A percentile compares a stretch with the other conserved stretches of the same genome.
Conservation (phyloP, 352 stramenopile genomes). For the Pythium scleroteichum region DNA sequence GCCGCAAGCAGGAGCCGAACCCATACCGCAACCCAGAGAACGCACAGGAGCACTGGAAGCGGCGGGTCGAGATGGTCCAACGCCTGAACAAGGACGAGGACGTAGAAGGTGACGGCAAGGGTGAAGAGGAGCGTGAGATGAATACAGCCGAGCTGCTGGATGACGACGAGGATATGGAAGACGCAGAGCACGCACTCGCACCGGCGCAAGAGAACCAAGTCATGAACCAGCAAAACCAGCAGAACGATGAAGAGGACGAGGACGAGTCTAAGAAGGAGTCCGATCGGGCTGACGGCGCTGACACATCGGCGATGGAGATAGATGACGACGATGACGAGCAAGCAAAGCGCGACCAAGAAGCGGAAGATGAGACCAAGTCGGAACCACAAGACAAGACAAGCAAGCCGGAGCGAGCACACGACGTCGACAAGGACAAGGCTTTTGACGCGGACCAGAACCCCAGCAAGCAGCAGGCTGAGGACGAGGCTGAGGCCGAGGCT, state of each 20-base stretch:
- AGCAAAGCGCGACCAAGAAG: slow-evolving; percentile 16
- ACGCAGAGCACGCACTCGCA: slow-evolving; percentile 41
- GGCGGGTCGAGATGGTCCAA: slow-evolving; percentile 91
- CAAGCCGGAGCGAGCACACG: slow-evolving; percentile 18
- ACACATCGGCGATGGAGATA: slow-evolving; percentile 60
- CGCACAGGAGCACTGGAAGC: slow-evolving; percentile 97
- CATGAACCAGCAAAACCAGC: slow-evolving; percentile 35
- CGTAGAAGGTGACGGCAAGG: slow-evolving; percentile 6
- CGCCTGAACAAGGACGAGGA: slow-evolving; percentile 38
- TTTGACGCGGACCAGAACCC: slow-evolving; percentile 11
- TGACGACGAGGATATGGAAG: slow-evolving; percentile 43
- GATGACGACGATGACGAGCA: slow-evolving; percentile 50
- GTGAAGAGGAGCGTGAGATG: slow-evolving; percentile 29
- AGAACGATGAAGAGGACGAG: slow-evolving; percentile 42
- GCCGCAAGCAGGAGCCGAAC: slow-evolving; percentile 88
- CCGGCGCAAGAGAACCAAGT: slow-evolving; percentile 44
- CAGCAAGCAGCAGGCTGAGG: slow-evolving; percentile 15
- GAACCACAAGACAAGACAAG: slow-evolving; percentile 21
- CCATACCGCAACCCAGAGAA: slow-evolving; percentile 95
- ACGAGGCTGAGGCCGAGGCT: slow-evolving; percentile 5
- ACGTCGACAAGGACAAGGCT: slow-evolving; percentile 24
- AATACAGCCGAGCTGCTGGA: slow-evolving; percentile 39
- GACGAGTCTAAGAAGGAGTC: slow-evolving; percentile 48
- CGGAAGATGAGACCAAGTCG: slow-evolving; percentile 24
- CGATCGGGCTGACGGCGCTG: slow-evolving; percentile 32